Conservation (phyloP, 768 basidiomycete species). For the Suillus bovinus region DNA sequence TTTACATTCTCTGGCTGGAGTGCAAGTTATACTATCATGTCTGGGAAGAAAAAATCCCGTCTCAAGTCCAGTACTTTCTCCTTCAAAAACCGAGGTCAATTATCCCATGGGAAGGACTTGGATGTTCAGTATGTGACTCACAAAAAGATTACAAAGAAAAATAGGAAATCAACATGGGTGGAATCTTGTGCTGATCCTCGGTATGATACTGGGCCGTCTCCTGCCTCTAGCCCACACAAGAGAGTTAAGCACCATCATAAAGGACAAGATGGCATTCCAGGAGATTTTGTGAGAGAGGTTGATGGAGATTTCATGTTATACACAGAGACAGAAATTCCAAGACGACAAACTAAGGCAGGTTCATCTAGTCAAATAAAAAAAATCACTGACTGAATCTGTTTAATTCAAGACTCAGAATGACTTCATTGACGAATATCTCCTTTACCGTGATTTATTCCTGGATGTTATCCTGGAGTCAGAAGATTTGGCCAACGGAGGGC, state of each 20-base stretch:
- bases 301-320: not conserved
- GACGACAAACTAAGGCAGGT: conserved; percentile 1
- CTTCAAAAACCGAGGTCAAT: not conserved
- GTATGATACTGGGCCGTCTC: not conserved
- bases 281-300: not conserved
- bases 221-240: not conserved
- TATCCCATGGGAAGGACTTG: not conserved
- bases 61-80: not conserved
- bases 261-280: not conserved
- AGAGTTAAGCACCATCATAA: not conserved
- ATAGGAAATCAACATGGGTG: not conserved
- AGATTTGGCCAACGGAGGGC: not conserved
- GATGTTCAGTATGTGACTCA: not conserved
- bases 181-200: not conserved
- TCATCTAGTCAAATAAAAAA: not conserved
- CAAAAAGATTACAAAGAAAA: not conserved
- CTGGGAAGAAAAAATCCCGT: not conserved
- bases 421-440: conserved; percentile 4
- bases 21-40: not conserved
- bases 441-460: not conserved
- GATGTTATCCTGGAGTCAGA: conserved; percentile 3
- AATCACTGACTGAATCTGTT: not conserved
- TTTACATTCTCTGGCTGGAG: no score
- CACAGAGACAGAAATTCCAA: not conserved
- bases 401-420: conserved; percentile 10